Conservation (phyloP, 805 yeast genomes). For the Hanseniaspora valbyensis region DNA sequence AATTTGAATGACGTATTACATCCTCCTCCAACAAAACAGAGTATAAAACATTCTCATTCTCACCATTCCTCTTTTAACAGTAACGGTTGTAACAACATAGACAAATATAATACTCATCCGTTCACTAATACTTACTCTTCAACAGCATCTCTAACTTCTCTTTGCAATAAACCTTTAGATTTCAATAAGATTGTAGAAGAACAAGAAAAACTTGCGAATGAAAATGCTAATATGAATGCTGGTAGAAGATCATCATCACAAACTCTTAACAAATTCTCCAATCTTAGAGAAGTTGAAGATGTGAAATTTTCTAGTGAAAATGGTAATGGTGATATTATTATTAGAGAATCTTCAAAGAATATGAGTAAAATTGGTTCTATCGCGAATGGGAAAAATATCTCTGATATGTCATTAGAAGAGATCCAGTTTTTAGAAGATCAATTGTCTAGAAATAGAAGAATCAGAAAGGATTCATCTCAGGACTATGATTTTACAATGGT, state of each 20-base stretch:
- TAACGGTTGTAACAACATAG: not conserved
- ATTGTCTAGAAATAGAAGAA: constrained; percentile 23
- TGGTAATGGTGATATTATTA: no score
- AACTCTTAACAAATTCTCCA: constrained; percentile 21
- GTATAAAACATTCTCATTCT: no score
- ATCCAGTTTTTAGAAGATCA: constrained; percentile 25
- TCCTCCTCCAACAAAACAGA: not conserved
- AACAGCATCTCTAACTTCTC: not conserved
- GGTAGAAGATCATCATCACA: not conserved
- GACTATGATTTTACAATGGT: constrained; percentile 27
- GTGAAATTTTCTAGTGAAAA: not conserved
- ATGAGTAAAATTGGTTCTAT: constrained; percentile 6
- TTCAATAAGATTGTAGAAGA: constrained; percentile 5
- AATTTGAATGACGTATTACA: constrained; percentile 3
- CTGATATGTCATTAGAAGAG: constrained; percentile 28
- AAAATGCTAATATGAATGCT: constrained; percentile 2
- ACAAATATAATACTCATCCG: no score
- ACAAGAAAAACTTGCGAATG: not conserved
- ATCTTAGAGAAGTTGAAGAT: constrained; percentile 30
- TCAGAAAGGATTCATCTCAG: constrained; percentile 21
- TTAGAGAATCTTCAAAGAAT: no score
- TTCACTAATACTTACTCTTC: not conserved
- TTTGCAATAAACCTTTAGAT: not conserved
- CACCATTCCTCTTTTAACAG: not conserved
- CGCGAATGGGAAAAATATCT: constrained; percentile 24